Base-by-base conservation (phyloP, 83 land plant genomes). In the Larix sibirica region DNA sequence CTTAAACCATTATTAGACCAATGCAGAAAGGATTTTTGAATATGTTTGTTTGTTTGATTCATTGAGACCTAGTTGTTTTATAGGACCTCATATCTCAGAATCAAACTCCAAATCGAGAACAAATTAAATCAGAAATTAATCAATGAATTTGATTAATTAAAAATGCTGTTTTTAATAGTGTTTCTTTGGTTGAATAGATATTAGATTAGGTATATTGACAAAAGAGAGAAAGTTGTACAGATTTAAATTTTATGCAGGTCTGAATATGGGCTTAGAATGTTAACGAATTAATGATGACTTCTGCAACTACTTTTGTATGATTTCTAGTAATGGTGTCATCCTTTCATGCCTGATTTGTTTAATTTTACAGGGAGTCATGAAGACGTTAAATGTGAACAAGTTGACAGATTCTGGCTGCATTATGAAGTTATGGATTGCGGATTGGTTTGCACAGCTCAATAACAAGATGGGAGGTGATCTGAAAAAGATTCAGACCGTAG, bases 371-470 rank as follows among this genome's bases (percentile, higher is more conserved):
- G 99, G 99, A 20, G 97, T 95, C 61, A 85, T 97, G 95, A 97
- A 97, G 87, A 82, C 94, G 23, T 80, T 97, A 50, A 97, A 83
- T 85, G 99, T 97, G 17, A 97, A 97, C 91, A 97, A 97, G 68
- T 73, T 97, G 50, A 92, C 96, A 18, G 80, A 88, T 75, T 88
- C 98, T 62, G 99, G 99, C 6, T 95, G 97, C 84, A 85, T 82
- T 74, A 88, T 95, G 82, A 97, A 95, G 79, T 89, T 97, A 63
- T 97, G 99, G 99, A 84, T 97, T 74, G 99, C 99, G 40, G 99
- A 97, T 87, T 97, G 98, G 99, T 97, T 95, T 88, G 99, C 99
- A 21, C 96, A 92, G 89, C 90, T 95, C 6, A 97, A 97, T 90
- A 94, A 94, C 80, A 97, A 95, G 81, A 97, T 97, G 97, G 98